Base-by-base conservation (phyloP, 768 basidiomycete species). In the Strobilomyces dryophilus region DNA sequence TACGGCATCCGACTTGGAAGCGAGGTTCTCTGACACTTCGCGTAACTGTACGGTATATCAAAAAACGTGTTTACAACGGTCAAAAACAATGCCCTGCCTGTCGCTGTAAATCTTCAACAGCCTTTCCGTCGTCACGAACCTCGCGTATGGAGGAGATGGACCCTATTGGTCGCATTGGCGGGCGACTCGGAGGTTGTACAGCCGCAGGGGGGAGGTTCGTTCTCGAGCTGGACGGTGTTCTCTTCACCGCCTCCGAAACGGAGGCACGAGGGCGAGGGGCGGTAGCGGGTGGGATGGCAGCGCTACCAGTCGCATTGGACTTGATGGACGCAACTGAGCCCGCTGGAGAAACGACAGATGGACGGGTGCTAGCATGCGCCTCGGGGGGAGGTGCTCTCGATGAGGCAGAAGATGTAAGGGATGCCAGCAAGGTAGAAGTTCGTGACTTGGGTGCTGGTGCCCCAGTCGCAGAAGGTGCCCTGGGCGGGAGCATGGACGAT, bases 71-170 rank as follows among this genome's bases (percentile, higher is more conserved):
- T 43, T 35, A 39, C 24, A 49, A 32, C 18, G 32, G 43, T 20
- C 39, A 6, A 36, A 47, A 39, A 44, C 8, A 47, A 46, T 20
- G 31, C 8, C 70, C 31, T 64, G 80, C 88, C 78, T 87, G 82
- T 45, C 65, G 72, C 65, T 84, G 82, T 17, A 89, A 62, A 50
- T 81, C 85, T 51, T 77, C 76, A 20, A 82, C 56, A 12, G 68
- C 77, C 61, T 80, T 81, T n/a, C 69, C 73, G 57, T 83, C 83
- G 56, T 83, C 84, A 55, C 78, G 81, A 17, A 85, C 73, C 60
- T 89, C 89, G 53, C 76, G 79, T 53, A 90, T 83, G 9, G 89
- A 89, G n/a, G 85, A 78, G 45, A 90, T 82, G 14, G 89, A 90
- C 24, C 76, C 72, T 36, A 80, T 61, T 27, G 79, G 68, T 17